phyloP scores from a whole-genome alignment of 805 yeast genomes.

The Ogataea philodendri region DNA sequence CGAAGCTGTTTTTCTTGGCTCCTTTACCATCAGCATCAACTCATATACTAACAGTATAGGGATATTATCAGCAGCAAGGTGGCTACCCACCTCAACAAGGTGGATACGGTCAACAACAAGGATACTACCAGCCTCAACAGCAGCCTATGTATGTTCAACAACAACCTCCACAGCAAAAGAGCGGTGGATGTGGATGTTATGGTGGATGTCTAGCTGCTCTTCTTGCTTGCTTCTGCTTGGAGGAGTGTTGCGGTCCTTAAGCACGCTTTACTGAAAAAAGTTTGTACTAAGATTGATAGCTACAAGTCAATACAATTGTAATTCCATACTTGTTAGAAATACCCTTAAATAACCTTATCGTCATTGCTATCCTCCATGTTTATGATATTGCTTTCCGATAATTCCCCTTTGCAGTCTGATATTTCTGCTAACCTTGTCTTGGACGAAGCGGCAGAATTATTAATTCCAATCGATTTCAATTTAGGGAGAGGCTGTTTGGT shows the following conservation, averaged over 20 bases:
- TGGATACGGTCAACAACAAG: slow-evolving; percentile 10
- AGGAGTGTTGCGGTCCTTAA: slow-evolving; percentile 16
- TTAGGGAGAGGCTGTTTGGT: slow-evolving; percentile 12
- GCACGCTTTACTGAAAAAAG: too few relatives aligned
- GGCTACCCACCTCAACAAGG: slow-evolving; percentile 16
- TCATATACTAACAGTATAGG: slow-evolving; percentile 15
- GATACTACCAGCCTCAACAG: slow-evolving; percentile 24
- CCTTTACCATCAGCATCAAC: too few relatives aligned
- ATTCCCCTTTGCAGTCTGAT: slow-evolving; percentile 36
- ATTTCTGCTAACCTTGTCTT: slow-evolving; percentile 21
- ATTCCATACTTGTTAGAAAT: not conserved
- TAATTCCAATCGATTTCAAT: slow-evolving; percentile 6
- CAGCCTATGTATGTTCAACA: slow-evolving; percentile 28
- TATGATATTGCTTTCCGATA: slow-evolving; percentile 58
- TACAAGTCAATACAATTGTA: too few relatives aligned
- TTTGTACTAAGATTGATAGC: too few relatives aligned
- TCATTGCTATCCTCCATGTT: slow-evolving; percentile 44
- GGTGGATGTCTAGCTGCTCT: slow-evolving; percentile 23
- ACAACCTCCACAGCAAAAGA: slow-evolving; percentile 17
- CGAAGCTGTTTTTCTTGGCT: too few relatives aligned
- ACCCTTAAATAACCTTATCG: slow-evolving; percentile 31
- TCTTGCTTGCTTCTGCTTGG: slow-evolving; percentile 24
- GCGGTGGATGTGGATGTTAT: slow-evolving; percentile 22
- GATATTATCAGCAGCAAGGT: slow-evolving; percentile 24
- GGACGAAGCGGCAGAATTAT: slow-evolving; percentile 13